Conservation (phyloP, 1,139 yeast species). For the Petasospora fabianii region DNA sequence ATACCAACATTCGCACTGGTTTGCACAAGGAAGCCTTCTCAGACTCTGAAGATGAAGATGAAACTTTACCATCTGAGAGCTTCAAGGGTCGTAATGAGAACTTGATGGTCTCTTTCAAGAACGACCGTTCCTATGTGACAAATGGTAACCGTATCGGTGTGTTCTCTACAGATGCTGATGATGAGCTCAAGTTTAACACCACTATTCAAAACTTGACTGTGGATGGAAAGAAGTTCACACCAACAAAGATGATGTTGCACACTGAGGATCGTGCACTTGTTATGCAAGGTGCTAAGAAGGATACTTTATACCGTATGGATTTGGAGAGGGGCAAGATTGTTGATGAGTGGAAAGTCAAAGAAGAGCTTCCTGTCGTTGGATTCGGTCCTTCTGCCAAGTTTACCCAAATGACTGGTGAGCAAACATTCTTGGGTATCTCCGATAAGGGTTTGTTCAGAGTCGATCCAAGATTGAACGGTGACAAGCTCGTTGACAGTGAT, state of each 20-base stretch:
- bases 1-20: conserved; percentile 26
- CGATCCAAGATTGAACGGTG: conserved; percentile 69
- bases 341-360: conserved; percentile 70
- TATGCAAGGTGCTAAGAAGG: conserved; percentile 49
- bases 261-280: conserved; percentile 67
- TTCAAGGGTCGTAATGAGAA: conserved; percentile 50
- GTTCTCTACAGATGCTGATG: conserved; percentile 51
- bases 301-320: conserved; percentile 67
- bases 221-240: conserved; percentile 51
- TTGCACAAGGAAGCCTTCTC: conserved; percentile 20
- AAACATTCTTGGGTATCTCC: conserved; percentile 69
- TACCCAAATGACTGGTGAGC: conserved; percentile 69
- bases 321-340: conserved; percentile 73
- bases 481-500: conserved; percentile 55
- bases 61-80: conserved; percentile 19
- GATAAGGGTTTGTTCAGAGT: conserved; percentile 62
- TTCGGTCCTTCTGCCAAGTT: conserved; percentile 71
- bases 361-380: conserved; percentile 45
- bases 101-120: conserved; percentile 65
- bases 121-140: conserved; percentile 72
- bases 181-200: conserved; percentile 55
- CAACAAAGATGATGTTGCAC: conserved; percentile 70
- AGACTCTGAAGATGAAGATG: conserved; percentile 27
- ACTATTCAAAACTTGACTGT: conserved; percentile 62
- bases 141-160: conserved; percentile 81